These are phyloP conservation scores for Tricholoma bakamatsutake DNA, from an alignment of 768 basidiomycete genomes.

Conservation along the genomic window DNA sequence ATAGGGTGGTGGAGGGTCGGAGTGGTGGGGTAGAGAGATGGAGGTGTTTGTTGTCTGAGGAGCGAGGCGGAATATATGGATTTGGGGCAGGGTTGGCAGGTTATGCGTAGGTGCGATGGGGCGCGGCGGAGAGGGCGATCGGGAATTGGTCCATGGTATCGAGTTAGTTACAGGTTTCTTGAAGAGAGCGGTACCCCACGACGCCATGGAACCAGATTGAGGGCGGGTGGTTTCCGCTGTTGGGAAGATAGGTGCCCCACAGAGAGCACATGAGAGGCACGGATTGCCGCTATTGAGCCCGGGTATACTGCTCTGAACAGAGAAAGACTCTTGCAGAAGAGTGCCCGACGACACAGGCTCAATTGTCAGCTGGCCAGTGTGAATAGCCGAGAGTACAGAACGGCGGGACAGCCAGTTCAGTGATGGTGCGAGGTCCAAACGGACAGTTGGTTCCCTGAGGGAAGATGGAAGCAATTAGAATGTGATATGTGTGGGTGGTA, in stretches of 20 bases:
- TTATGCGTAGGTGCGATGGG: slow-evolving; percentile 19
- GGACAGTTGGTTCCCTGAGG: slow-evolving; percentile 81
- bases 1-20: slow-evolving; percentile 16
- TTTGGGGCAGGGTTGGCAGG: slow-evolving; percentile 33
- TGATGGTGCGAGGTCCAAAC: slow-evolving; percentile 90
- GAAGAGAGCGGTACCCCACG: slow-evolving; percentile 57
- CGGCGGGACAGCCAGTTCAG: slow-evolving; percentile 92
- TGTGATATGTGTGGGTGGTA: slow-evolving; percentile 7
- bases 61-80: slow-evolving; percentile 67
- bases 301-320: slow-evolving; percentile 37
- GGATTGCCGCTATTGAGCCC: slow-evolving; percentile 36
- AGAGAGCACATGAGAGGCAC: slow-evolving; percentile 74
- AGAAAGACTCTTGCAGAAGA: slow-evolving; percentile 48
- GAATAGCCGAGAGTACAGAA: slow-evolving; percentile 77
- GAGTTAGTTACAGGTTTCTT: slow-evolving; percentile 38
- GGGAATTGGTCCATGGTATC: slow-evolving; percentile 23
- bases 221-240: slow-evolving; percentile 21
- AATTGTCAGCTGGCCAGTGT: slow-evolving; percentile 80
- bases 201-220: slow-evolving; percentile 27
- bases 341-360: slow-evolving; percentile 71
- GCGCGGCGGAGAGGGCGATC: slow-evolving; percentile 27
- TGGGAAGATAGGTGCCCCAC: slow-evolving; percentile 56
- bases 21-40: slow-evolving; percentile 23
- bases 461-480: slow-evolving; percentile 9
- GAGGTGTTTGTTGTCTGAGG: slow-evolving; percentile 22